A percentile compares a stretch with the other conserved stretches of the same genome.
These are phyloP conservation scores for Colletotrichum tabaci DNA, from an alignment of 2,329 filamentous ascomycete species.

Conservation along the genomic window DNA sequence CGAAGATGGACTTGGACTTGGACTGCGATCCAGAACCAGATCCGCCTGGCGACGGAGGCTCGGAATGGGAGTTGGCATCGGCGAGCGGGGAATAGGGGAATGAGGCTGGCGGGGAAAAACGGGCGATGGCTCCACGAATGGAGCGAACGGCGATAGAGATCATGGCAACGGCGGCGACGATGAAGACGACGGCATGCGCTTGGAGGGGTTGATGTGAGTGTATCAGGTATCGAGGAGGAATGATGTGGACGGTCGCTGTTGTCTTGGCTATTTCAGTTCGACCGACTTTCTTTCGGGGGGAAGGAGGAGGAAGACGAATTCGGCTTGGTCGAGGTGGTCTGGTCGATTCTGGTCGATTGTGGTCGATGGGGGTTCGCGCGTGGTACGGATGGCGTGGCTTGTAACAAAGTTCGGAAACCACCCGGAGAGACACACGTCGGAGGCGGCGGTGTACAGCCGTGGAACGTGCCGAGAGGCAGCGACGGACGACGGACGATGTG, in stretches of 20 bases:
- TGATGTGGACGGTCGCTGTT: too few species aligned
- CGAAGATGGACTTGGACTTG: conserved; percentile 18
- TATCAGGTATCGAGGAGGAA: background rate
- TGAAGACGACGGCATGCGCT: conserved; percentile 22
- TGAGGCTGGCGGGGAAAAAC: conserved; percentile 30
- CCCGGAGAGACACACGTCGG: conserved; percentile 16
- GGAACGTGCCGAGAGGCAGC: conserved; percentile 1
- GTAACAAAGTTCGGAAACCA: conserved; percentile 9
- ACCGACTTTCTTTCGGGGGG: background rate
- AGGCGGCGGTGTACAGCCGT: background rate
- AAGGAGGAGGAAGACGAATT: background rate
- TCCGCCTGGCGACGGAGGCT: conserved; percentile 25
- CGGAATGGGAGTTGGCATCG: conserved; percentile 20
- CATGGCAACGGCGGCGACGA: conserved; percentile 16
- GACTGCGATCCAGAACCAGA: conserved; percentile 4
- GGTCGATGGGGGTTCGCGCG: background rate
- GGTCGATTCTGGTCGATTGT: background rate
- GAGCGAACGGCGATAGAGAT: conserved; percentile 41
- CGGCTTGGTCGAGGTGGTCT: background rate
- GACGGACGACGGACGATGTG: background rate
- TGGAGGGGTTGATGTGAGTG: background rate
- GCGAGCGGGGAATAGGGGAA: conserved; percentile 30
- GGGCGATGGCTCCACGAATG: conserved; percentile 40
- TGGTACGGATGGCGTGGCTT: conserved; percentile 16
- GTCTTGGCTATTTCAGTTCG: background rate